Evolutionary conservation across 441 rosid species (phyloP).

Genomic region (Bocquillonia castaneifolia): DNA sequence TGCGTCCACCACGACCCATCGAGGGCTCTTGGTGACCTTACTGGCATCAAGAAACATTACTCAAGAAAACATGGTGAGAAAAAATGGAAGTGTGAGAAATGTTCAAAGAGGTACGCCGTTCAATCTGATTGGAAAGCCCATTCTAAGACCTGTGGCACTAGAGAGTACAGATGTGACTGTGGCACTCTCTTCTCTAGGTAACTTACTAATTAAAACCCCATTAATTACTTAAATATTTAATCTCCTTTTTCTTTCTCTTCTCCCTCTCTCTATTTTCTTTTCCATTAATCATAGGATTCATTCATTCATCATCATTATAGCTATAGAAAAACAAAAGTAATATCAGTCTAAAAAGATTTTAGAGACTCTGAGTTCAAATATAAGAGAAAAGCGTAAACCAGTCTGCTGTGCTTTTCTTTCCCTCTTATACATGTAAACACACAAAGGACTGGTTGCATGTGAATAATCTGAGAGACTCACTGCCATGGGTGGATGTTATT

Average conservation of each 20-base stretch:
- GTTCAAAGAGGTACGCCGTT: conserved; percentile 86
- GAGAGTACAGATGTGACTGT: conserved; percentile 88
- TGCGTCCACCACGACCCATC: conserved; percentile 97
- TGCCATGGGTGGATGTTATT: conserved; percentile 19
- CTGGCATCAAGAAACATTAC: conserved; percentile 92
- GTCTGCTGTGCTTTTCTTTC: neutral
- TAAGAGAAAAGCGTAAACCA: neutral
- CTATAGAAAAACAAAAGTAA: too few relatives aligned
- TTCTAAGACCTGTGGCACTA: conserved; percentile 84
- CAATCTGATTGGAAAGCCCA: conserved; percentile 99
- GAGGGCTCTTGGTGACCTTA: conserved; percentile 92
- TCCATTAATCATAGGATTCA: neutral
- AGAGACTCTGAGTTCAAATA: neutral
- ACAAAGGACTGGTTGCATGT: conserved; percentile 38
- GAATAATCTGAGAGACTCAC: conserved; percentile 46
- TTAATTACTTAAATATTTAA: too few relatives aligned
- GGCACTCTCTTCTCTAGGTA: conserved; percentile 94
- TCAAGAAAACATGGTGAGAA: conserved; percentile 88
- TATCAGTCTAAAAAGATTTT: neutral
- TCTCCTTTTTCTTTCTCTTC: too few relatives aligned
- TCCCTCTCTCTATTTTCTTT: neutral
- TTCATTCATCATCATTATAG: too few relatives aligned
- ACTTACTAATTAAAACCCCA: neutral
- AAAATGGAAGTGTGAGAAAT: conserved; percentile 90
- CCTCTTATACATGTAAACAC: neutral